These are phyloP conservation scores for Fusarium tricinctum DNA, from an alignment of 2,329 filamentous ascomycete genomes.

Conservation along the genomic window DNA sequence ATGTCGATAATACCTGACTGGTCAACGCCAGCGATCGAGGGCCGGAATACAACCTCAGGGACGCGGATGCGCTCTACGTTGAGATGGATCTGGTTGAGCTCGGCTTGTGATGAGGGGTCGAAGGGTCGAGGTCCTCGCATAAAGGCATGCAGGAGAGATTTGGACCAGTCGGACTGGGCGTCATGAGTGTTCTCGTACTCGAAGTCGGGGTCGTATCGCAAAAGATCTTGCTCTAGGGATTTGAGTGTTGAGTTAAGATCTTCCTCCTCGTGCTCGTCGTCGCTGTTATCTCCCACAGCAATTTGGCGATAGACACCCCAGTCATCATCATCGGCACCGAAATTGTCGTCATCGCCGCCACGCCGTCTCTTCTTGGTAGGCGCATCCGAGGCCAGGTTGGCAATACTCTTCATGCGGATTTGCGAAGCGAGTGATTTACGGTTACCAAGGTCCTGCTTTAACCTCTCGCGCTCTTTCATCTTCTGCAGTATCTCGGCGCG, in stretches of 20 bases:
- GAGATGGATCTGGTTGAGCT: constrained; percentile 90
- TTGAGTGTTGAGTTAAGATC: constrained; percentile 82
- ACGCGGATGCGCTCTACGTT: constrained; percentile 97
- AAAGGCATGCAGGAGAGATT: constrained; percentile 91
- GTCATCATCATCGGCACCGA: constrained; percentile 96
- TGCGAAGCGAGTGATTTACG: constrained; percentile 96
- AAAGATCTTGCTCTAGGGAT: constrained; percentile 83
- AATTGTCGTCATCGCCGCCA: constrained; percentile 93
- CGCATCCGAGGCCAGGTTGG: constrained; percentile 92
- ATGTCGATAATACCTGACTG: constrained; percentile 96
- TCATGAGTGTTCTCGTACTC: constrained; percentile 93
- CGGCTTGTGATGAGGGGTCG: constrained; percentile 80
- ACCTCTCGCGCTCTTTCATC: constrained; percentile 92
- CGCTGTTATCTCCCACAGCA: constrained; percentile 83
- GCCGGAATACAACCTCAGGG: constrained; percentile 93
- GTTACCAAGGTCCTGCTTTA: constrained; percentile 95
- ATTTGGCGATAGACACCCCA: constrained; percentile 98
- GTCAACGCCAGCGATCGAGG: constrained; percentile 90
- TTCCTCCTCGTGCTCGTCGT: constrained; percentile 93
- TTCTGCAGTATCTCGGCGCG: constrained; percentile 79
- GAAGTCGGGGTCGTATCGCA: constrained; percentile 89
- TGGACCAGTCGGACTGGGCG: constrained; percentile 95
- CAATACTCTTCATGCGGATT: constrained; percentile 98
- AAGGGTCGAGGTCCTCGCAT: constrained; percentile 89
- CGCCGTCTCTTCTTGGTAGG: constrained; percentile 87